These are phyloP conservation scores for Manihot esculenta DNA, from an alignment of 441 rosid species.

Conservation along the genomic window DNA sequence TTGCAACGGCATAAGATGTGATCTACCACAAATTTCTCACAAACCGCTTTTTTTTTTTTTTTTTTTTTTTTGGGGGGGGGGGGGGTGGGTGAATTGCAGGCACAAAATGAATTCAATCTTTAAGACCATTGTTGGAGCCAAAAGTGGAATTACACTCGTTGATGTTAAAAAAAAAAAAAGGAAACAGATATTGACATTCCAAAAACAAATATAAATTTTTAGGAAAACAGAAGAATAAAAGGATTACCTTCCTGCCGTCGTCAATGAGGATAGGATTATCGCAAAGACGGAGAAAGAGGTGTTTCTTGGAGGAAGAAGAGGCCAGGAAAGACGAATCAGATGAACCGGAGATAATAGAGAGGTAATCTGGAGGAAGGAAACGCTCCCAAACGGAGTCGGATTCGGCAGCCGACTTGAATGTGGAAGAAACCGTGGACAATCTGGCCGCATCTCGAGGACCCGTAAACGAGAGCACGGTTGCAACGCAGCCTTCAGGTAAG, in stretches of 20 bases:
- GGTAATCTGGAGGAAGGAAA: conserved; percentile 49
- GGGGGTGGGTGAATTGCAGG: too few relatives aligned
- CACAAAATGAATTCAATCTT: too few relatives aligned
- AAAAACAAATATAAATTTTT: too few relatives aligned
- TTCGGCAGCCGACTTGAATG: conserved; percentile 42
- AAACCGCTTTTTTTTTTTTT: too few relatives aligned
- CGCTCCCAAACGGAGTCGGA: conserved; percentile 62
- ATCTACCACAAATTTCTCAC: too few relatives aligned
- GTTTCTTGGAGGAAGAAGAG: conserved; percentile 35
- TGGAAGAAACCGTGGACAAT: conserved; percentile 35
- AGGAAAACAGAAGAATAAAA: too few relatives aligned
- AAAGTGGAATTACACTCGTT: background rate
- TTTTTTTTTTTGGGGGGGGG: too few relatives aligned
- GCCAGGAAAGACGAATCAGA: conserved; percentile 20
- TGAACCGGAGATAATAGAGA: conserved; percentile 23
- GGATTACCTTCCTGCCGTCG: conserved; percentile 45
- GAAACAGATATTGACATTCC: background rate
- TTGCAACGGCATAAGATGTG: too few relatives aligned
- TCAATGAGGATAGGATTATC: conserved; percentile 51
- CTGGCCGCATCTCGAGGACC: conserved; percentile 42
- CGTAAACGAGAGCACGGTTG: conserved; percentile 20
- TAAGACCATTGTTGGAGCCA: too few relatives aligned
- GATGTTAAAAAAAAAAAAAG: background rate
- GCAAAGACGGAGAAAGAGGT: conserved; percentile 51
- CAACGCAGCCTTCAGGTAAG: conserved; percentile 26